Evolutionary conservation across 805 yeast genomes (phyloP).

Genomic region (Myxozyma lipomycoides): DNA sequence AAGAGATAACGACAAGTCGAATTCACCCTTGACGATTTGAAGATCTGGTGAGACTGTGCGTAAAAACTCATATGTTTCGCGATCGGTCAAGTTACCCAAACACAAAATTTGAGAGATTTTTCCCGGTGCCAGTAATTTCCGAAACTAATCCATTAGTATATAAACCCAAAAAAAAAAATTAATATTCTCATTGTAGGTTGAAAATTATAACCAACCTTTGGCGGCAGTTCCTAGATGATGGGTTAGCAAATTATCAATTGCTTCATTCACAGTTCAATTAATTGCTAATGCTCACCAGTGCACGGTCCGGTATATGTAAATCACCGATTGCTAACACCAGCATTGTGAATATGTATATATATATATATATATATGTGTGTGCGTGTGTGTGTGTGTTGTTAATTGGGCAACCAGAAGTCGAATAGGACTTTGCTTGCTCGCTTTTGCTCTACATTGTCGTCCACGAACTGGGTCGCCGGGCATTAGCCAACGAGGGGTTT

Average conservation of each 20-base stretch:
- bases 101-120: conserved; percentile 82
- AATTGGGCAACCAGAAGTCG: too few species aligned
- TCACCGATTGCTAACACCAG: conserved; percentile 82
- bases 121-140: conserved; percentile 73
- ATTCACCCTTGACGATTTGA: conserved; percentile 77
- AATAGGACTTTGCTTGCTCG: too few species aligned
- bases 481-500: too few species aligned
- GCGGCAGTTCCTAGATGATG: conserved; percentile 43
- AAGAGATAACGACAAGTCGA: conserved; percentile 47
- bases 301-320: conserved; percentile 82
- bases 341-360: too few species aligned
- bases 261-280: conserved; percentile 3
- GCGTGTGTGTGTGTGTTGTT: too few species aligned
- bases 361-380: too few species aligned
- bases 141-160: conserved; percentile 48
- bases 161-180: neutral
- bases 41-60: conserved; percentile 66
- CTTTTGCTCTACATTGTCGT: too few species aligned
- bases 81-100: conserved; percentile 74
- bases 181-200: neutral
- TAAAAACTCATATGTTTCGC: conserved; percentile 59
- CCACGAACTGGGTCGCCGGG: too few species aligned
- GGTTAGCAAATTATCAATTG: conserved; percentile 6
- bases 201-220: conserved; percentile 36
- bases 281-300: conserved; percentile 47